phyloP scores from a whole-genome alignment of 2,329 filamentous ascomycete genomes.

The Lecanicillium sp. region DNA sequence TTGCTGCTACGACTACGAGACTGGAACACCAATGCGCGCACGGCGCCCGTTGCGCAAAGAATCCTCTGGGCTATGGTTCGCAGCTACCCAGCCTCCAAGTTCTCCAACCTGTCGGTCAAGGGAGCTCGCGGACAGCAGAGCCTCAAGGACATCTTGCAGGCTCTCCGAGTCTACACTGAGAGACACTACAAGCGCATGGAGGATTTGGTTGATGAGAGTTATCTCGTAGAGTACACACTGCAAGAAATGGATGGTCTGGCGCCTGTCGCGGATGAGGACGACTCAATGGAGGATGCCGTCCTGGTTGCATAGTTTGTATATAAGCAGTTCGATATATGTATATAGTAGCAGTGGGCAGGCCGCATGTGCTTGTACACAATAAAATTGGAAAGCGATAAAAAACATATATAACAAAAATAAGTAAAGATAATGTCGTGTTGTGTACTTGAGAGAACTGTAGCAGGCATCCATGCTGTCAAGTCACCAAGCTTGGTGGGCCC shows the following conservation, averaged over 20 bases:
- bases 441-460: neutral
- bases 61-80: conserved; percentile 75
- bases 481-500: conserved; percentile 2
- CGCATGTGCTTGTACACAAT: no score
- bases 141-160: conserved; percentile 78
- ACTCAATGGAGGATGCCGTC: conserved; percentile 34
- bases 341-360: no score
- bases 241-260: conserved; percentile 80
- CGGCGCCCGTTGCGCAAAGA: conserved; percentile 76
- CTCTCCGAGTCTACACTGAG: conserved; percentile 85
- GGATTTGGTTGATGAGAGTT: conserved; percentile 89
- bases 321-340: conserved; percentile 6
- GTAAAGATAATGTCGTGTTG: no score
- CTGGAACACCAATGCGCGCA: conserved; percentile 95
- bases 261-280: conserved; percentile 33
- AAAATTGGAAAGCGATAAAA: no score
- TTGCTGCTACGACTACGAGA: conserved; percentile 79
- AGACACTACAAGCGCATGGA: conserved; percentile 86
- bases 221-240: conserved; percentile 86
- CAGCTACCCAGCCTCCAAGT: conserved; percentile 71
- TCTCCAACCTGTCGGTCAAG: conserved; percentile 63
- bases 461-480: neutral
- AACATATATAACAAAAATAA: neutral
- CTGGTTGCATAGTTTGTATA: conserved; percentile 30
- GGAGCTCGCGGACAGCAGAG: conserved; percentile 55